Conservation (phyloP, 306 rosid species). For the Prunus padus region DNA sequence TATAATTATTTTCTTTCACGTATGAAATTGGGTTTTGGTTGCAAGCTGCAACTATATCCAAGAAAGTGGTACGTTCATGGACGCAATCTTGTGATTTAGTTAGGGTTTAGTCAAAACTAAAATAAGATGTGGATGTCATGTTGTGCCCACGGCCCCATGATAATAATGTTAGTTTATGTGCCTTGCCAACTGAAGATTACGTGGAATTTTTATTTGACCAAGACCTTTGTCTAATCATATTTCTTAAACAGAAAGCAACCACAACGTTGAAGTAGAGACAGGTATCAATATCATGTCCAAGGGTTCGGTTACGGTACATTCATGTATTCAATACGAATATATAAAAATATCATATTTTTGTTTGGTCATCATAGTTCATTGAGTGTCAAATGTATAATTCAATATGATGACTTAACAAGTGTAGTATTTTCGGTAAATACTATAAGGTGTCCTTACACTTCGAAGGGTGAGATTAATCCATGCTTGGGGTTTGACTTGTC, state of each 20-base stretch:
- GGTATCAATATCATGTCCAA: not conserved
- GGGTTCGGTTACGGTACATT: too few species aligned
- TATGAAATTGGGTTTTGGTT: not conserved
- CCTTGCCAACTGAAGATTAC: not conserved
- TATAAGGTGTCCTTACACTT: too few species aligned
- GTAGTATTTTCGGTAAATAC: too few species aligned
- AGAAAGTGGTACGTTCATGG: not conserved
- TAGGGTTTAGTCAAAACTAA: not conserved
- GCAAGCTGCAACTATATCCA: not conserved
- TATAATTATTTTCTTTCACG: not conserved
- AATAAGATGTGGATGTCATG: not conserved
- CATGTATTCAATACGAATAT: too few species aligned
- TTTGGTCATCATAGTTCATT: too few species aligned
- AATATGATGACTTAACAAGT: too few species aligned
- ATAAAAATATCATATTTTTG: too few species aligned
- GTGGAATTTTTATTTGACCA: constrained; percentile 15
- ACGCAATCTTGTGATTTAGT: not conserved
- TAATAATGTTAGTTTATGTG: not conserved
- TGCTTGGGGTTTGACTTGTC: too few species aligned
- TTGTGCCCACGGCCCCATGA: not conserved
- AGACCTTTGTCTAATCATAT: constrained; percentile 21
- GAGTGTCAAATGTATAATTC: too few species aligned
- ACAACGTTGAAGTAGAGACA: not conserved
- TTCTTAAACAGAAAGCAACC: constrained; percentile 12
- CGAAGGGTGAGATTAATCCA: too few species aligned